phyloP scores from a whole-genome alignment of 345 rosid genomes.

The Citrus inodora region DNA sequence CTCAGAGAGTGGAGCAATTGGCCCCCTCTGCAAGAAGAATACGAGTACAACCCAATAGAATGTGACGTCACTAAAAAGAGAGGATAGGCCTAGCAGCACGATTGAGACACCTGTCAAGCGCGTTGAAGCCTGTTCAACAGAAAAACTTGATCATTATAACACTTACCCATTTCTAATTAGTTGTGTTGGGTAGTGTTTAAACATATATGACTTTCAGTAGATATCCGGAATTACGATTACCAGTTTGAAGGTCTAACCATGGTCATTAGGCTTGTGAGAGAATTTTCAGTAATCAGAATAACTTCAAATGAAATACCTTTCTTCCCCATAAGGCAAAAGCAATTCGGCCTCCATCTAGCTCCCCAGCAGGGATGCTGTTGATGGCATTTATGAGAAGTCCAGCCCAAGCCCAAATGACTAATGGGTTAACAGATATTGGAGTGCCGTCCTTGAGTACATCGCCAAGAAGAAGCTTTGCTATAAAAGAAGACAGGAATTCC shows the following conservation, averaged over 20 bases:
- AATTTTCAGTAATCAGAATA: background rate
- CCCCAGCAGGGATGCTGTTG: constrained; percentile 97
- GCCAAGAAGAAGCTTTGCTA: constrained; percentile 87
- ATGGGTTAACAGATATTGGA: constrained; percentile 77
- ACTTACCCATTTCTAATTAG: background rate
- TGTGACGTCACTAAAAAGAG: constrained; percentile 77
- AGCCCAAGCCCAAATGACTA: constrained; percentile 93
- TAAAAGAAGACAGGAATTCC: constrained; percentile 8
- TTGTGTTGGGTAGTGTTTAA: background rate
- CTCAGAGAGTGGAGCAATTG: constrained; percentile 78
- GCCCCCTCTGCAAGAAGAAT: constrained; percentile 85
- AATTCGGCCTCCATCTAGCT: constrained; percentile 85
- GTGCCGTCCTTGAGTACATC: constrained; percentile 85
- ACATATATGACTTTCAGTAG: background rate
- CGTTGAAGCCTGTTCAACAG: constrained; percentile 54
- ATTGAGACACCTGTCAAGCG: constrained; percentile 65
- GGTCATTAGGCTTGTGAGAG: background rate
- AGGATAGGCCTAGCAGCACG: constrained; percentile 68
- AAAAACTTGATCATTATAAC: constrained; percentile 9
- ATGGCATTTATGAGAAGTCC: constrained; percentile 92
- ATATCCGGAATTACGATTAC: background rate
- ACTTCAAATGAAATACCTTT: constrained; percentile 50
- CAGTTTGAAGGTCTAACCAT: background rate
- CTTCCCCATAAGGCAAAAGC: constrained; percentile 92
- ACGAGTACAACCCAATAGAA: constrained; percentile 90